These are phyloP conservation scores for Leccinum arenicola DNA, from an alignment of 768 basidiomycete species.

Conservation along the genomic window DNA sequence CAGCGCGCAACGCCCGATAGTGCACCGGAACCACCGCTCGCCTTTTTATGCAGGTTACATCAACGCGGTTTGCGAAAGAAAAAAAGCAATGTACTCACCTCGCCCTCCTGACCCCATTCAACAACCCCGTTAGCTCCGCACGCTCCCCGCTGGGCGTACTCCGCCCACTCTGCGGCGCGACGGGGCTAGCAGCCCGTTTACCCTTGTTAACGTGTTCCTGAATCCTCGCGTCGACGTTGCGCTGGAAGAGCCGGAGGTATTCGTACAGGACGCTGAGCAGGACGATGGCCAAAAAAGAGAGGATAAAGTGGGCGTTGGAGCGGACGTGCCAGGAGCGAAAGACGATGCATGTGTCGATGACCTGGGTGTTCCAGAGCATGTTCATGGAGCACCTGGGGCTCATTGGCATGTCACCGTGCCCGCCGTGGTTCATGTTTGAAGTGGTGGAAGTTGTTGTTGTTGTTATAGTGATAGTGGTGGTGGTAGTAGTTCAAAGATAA, in stretches of 20 bases:
- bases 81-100: slow-evolving; percentile 30
- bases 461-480: not conserved
- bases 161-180: slow-evolving; percentile 31
- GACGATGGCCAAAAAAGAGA: slow-evolving; percentile 66
- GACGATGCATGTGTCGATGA: slow-evolving; percentile 79
- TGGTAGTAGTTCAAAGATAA: not conserved
- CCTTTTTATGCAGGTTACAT: not conserved
- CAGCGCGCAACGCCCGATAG: slow-evolving; percentile 57
- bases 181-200: slow-evolving; percentile 44
- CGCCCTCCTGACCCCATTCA: slow-evolving; percentile 43
- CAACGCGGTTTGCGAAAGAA: too few species aligned
- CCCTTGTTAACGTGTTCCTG: slow-evolving; percentile 45
- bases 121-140: slow-evolving; percentile 52
- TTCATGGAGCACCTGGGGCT: slow-evolving; percentile 62
- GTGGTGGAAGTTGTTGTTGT: not conserved
- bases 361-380: slow-evolving; percentile 88
- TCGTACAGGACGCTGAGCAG: slow-evolving; percentile 74
- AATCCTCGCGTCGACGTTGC: slow-evolving; percentile 55
- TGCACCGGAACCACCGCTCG: slow-evolving; percentile 10
- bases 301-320: slow-evolving; percentile 51
- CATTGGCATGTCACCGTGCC: slow-evolving; percentile 40
- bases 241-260: slow-evolving; percentile 67
- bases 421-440: slow-evolving; percentile 41
- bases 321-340: slow-evolving; percentile 76
- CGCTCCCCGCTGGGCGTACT: slow-evolving; percentile 36